A percentile compares a stretch with the other conserved stretches of the same genome.
Conservation (phyloP, 371 early-diverging fungal genomes). For the Conidiobolus incongruus region DNA sequence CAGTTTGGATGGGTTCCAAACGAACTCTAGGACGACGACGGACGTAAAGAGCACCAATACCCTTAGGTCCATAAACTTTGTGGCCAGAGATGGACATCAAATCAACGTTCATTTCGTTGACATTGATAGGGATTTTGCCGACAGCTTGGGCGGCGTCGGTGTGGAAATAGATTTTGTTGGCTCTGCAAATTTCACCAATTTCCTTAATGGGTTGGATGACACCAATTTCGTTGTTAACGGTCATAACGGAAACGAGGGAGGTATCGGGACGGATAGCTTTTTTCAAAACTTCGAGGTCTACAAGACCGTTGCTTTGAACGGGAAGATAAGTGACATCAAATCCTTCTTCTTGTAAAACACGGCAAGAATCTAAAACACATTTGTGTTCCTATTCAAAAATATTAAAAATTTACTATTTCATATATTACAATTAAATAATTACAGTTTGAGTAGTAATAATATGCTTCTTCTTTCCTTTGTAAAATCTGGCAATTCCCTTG, state of each 20-base stretch:
- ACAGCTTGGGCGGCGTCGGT: slow-evolving; percentile 99
- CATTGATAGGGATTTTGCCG: slow-evolving; percentile 95
- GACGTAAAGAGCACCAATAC: slow-evolving; percentile 93
- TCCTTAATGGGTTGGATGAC: slow-evolving; percentile 91
- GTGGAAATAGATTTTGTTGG: slow-evolving; percentile 83
- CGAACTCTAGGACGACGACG: slow-evolving; percentile 92
- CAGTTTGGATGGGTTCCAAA: slow-evolving; percentile 78
- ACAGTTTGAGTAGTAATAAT: slow-evolving; percentile 95
- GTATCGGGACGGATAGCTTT: slow-evolving; percentile 86
- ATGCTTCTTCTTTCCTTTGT: slow-evolving; percentile 86
- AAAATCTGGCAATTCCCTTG: slow-evolving; percentile 95
- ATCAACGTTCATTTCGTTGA: slow-evolving; percentile 90
- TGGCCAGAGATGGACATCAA: slow-evolving; percentile 96
- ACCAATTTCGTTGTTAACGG: slow-evolving; percentile 99
- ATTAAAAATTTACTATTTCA: background rate
- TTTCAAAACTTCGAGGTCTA: slow-evolving; percentile 56
- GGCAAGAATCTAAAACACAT: slow-evolving; percentile 97
- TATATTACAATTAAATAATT: slow-evolving; percentile 5
- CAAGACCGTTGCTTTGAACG: slow-evolving; percentile 67
- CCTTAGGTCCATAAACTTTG: slow-evolving; percentile 99
- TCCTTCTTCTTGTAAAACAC: slow-evolving; percentile 91
- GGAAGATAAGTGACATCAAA: slow-evolving; percentile 97
- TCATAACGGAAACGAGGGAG: slow-evolving; percentile 87
- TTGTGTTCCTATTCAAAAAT: slow-evolving; percentile 75
- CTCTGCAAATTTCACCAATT: slow-evolving; percentile 79